phyloP scores from a whole-genome alignment of 768 basidiomycete species.

The Auricularia auricula-judae region DNA sequence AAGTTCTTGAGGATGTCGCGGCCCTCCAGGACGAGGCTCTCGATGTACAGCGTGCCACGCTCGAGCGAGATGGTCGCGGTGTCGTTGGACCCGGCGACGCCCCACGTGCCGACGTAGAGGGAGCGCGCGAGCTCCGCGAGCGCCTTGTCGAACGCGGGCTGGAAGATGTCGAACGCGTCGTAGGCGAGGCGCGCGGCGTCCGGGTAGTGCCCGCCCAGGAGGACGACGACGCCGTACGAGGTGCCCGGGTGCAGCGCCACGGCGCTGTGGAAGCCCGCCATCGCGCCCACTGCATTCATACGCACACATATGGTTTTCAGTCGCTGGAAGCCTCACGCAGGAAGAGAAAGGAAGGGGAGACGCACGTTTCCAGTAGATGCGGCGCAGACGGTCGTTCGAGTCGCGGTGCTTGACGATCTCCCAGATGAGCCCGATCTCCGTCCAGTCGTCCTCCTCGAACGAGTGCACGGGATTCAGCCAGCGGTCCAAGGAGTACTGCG shows the following conservation, averaged over 20 bases:
- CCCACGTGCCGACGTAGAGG: constrained; percentile 18
- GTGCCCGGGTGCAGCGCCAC: constrained; percentile 18
- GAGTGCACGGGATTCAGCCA: constrained; percentile 21
- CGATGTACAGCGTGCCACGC: constrained; percentile 15
- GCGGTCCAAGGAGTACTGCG: constrained; percentile 14
- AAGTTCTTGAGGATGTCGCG: constrained; percentile 13
- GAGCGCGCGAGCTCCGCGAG: constrained; percentile 4
- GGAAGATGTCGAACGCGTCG: constrained; percentile 16
- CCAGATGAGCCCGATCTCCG: constrained; percentile 10
- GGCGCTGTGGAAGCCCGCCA: constrained; percentile 16
- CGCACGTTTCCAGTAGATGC: constrained; percentile 21
- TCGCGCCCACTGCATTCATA: constrained; percentile 13
- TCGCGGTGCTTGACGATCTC: constrained; percentile 12
- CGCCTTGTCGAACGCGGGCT: constrained; percentile 16
- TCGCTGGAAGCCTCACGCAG: background rate
- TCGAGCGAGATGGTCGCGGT: constrained; percentile 7
- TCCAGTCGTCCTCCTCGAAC: constrained; percentile 17
- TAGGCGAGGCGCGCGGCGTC: constrained; percentile 15
- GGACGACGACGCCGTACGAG: constrained; percentile 19
- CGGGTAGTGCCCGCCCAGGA: constrained; percentile 14
- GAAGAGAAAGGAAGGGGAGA: background rate
- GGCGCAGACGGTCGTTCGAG: constrained; percentile 8
- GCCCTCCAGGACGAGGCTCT: constrained; percentile 8
- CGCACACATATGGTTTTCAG: too few species aligned
- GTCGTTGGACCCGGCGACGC: constrained; percentile 1